Percentiles rank a stretch among this genome's conserved stretches.
Conservation (phyloP, 129 eudicot genomes). For the Centella asiatica region DNA sequence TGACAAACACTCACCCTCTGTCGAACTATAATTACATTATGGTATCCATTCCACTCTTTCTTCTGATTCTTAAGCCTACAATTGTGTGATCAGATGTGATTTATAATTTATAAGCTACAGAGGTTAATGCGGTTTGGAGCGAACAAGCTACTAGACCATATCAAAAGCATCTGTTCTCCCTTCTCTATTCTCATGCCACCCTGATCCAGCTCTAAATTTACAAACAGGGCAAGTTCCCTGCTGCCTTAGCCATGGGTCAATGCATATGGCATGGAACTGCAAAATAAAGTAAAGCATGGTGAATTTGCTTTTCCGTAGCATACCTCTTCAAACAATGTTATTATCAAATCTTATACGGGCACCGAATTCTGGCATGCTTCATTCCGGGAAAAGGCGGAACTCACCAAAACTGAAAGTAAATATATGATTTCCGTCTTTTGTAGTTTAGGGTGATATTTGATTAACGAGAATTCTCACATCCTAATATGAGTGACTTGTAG, state of each 20-base stretch:
- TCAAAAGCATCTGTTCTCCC: slow-evolving; percentile 41
- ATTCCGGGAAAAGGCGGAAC: background rate
- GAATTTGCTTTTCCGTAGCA: background rate
- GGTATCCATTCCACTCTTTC: too few relatives aligned
- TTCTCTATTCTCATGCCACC: slow-evolving; percentile 41
- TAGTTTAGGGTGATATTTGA: too few relatives aligned
- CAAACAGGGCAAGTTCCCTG: slow-evolving; percentile 92
- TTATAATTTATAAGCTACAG: too few relatives aligned
- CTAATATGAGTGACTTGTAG: too few relatives aligned
- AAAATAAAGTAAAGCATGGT: background rate
- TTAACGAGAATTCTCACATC: too few relatives aligned
- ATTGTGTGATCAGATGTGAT: background rate
- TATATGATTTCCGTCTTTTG: too few relatives aligned
- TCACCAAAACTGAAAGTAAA: background rate
- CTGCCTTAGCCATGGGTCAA: slow-evolving; percentile 90
- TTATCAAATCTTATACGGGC: background rate
- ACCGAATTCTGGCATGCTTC: background rate
- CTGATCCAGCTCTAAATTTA: slow-evolving; percentile 61
- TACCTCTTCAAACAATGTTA: background rate
- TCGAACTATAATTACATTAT: too few relatives aligned
- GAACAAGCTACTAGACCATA: slow-evolving; percentile 27
- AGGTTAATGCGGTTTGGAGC: background rate
- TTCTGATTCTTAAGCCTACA: background rate
- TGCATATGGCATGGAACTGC: slow-evolving; percentile 83
- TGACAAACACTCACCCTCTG: too few relatives aligned